Evolutionary conservation across 495 filamentous ascomycete species (phyloP), one percentile per base, ranked within the genome.

Genomic region (Penicillium cataractarum): DNA sequence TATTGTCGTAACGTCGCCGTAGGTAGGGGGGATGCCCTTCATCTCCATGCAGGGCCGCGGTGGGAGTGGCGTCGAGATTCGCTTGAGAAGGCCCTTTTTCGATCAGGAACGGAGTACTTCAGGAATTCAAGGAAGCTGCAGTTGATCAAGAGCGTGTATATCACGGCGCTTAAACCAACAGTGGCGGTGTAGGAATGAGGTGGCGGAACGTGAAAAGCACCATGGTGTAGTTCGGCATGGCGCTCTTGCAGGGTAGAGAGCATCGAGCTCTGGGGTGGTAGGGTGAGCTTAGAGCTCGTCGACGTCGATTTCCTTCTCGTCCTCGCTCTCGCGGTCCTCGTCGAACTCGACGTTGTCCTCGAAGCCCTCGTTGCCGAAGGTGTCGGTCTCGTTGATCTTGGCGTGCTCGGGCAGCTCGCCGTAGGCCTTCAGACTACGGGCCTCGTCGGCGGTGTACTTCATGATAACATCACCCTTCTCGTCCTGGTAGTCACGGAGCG

Each of bases 371-470:
- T 87, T 80, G 54, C 85, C 87, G 76, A 92, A 97, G 65, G 92
- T 96, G 78, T 97, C 94, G 60, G 94, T 97, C 86, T 98, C 94
- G 84, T 98, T 98, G 85, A 98, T 98, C 90, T 98, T 98, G 74
- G 96, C 95, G 68, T 86, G 92, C 78, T 98, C 95, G 58, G 95
- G 95, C 61, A 99, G 84, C 81, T 99, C 95, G 73, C 96, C 95
- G 72, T 97, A 97, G 62, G 92, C 91, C 84, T 96, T 97, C 71
- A 99, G 83, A 65, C 86, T 89, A 75, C 96, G 87, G 65, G 96
- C 95, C 85, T 99, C 95, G 69, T 99, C 95, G 79, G 95, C 92
- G 50, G 87, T 90, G 85, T 99, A 99, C 83, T 99, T 99, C 77
- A 97, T 88, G 81, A 99, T 97, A 49, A 99, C 95, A 75, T 99